These are phyloP conservation scores for Citrullus amarus DNA, from an alignment of 306 rosid genomes.

Conservation along the genomic window DNA sequence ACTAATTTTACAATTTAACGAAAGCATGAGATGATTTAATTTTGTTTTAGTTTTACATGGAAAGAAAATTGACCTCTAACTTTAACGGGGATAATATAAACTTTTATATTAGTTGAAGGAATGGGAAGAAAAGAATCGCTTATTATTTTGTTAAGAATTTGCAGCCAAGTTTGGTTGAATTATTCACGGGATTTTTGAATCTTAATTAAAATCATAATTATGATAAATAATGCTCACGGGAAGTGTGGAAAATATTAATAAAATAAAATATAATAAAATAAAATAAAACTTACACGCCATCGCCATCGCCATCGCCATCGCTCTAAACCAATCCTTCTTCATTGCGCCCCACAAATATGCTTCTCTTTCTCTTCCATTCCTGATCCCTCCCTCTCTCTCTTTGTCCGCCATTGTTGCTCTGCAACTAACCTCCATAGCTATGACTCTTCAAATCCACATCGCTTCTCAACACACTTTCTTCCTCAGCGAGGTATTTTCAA, in stretches of 20 bases:
- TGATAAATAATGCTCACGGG: conserved; percentile 1
- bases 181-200: background rate
- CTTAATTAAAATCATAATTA: background rate
- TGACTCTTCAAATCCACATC: conserved; percentile 6
- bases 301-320: background rate
- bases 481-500: background rate
- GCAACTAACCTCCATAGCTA: background rate
- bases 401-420: background rate
- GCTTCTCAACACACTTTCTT: background rate
- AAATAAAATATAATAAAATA: background rate
- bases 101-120: too few species aligned
- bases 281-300: background rate
- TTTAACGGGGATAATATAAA: too few species aligned
- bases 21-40: too few species aligned
- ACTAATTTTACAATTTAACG: too few species aligned
- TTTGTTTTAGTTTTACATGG: too few species aligned
- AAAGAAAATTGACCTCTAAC: too few species aligned
- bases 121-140: too few species aligned
- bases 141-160: too few species aligned
- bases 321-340: background rate
- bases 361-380: background rate
- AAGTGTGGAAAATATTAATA: background rate
- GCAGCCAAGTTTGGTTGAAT: background rate
- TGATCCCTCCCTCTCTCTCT: background rate
- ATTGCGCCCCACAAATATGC: background rate